Base-by-base conservation (phyloP, 208 protist genomes). In the Trypanosoma mega region DNA sequence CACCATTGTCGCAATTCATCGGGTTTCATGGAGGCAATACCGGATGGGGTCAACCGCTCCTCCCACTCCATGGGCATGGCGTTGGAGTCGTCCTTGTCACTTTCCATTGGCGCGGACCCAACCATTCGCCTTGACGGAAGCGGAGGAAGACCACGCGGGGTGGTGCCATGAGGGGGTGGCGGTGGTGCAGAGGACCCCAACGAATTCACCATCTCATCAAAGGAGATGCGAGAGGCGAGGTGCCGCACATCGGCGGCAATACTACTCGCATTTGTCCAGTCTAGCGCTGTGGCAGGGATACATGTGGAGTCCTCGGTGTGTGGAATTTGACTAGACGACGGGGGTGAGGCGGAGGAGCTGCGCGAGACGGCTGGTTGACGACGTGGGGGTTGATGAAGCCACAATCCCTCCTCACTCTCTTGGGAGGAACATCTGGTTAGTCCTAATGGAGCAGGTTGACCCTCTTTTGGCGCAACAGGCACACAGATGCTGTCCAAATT, bases 351-450 rank as follows among this genome's bases (percentile, higher is more conserved):
- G 6, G 60, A 67, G 8, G 48, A 8, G 21, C 27, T 43, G 18
- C 60, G 20, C 33, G 60, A 67, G 2, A 59, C 60, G 5, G 60
- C 60, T 29, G 24, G 34, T 18, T 59, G 60, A 21, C 60, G 60
- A 18, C 49, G 33, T 20, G 16, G 23, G 9, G 23, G 20, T n/a
- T 43, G 3, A n/a, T 67, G 60, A 27, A 41, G 37, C 30, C 21
- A 58, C 12, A 59, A 20, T 7, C 12, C 20, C 30, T 41, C 1
- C 26, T 57, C 21, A 23, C 56, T 37, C 21, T 48, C 47, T 41
- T 33, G 37, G 41, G 59, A 50, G 9, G 27, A 55, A 31, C n/a
- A 44, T 31, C 24, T 49, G 2, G 21, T 1, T 7, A 57, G 23
- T 26, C 9, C 27, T 12, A 65, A 48, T 23, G 36, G n/a, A n/a